Evolutionary conservation across 73 alveolate species (phyloP).

Genomic region (Tetrahymena malaccensis): DNA sequence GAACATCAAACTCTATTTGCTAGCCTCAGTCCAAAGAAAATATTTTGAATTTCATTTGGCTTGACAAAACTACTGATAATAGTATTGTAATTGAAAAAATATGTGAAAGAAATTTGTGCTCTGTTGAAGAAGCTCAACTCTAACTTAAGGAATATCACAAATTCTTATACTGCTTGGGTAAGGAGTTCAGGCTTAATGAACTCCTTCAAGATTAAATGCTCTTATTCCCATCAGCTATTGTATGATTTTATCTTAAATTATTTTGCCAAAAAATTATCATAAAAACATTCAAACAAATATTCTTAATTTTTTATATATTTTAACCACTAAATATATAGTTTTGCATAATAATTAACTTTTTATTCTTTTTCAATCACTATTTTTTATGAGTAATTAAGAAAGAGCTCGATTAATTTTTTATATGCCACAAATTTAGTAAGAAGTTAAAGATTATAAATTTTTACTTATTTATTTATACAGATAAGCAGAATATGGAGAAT

Average conservation of each 20-base stretch:
- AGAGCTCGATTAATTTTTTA: no score
- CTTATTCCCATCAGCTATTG: neutral
- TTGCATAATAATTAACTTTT: no score
- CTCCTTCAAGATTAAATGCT: neutral
- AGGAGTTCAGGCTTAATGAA: neutral
- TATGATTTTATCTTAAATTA: neutral
- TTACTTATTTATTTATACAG: neutral
- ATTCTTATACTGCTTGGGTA: neutral
- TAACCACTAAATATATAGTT: neutral
- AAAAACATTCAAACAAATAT: no score
- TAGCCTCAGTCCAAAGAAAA: neutral
- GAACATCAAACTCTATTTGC: neutral
- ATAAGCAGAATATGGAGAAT: neutral
- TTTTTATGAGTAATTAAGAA: neutral
- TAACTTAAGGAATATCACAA: neutral
- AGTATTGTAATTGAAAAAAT: neutral
- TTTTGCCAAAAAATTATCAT: neutral
- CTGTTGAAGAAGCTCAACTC: neutral
- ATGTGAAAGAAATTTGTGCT: neutral
- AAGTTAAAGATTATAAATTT: neutral
- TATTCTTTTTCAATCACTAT: no score
- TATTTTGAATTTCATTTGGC: neutral
- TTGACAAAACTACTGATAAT: neutral
- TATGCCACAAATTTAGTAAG: neutral
- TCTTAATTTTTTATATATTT: no score